Evolutionary conservation across 768 basidiomycete genomes (phyloP), one percentile per base, ranked within the genome.

Genomic region (Lactifluus rugatus): DNA sequence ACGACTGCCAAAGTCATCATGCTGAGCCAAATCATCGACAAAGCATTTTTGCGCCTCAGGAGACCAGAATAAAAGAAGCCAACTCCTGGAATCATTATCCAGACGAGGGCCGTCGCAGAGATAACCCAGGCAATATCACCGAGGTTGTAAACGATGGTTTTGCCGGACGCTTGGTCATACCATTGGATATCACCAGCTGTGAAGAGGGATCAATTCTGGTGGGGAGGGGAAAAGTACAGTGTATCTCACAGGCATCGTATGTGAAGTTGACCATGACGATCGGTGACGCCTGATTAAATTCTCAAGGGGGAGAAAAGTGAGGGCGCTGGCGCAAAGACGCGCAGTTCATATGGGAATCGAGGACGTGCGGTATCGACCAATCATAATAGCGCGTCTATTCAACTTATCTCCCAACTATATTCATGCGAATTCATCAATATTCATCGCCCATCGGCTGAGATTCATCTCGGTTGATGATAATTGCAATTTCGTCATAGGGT

Each of bases 1-100:
- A 92, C 88, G 64, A 88, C 79, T 0, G 84, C 93, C 13, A 93
- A 66, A 0, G 81, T 80, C 64, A 86, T 78, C 78, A 93, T 83
- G 54, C 82, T 82, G 17, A 87, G 78, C 69, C 82, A 93, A 17
- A 95, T 87, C 84, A 94, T 89, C 41, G 84, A 87, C 19, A 97
- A 77, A 0, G 95, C 95, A 65, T 96, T 96, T 73, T 98, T 98
- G 60, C 95, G 76, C 49, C 95, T 75, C 32, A 96, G 79, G 32
- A 99, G 80, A 62, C 91, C 95, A 14, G 91, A 88, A 71, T 95
- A 96, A 74, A 90, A 91, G 72, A 81, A 89, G 47, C 90, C 89
- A 48, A 93, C 83, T 48, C 78, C 78, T 10, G 76, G 77, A 65
- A 80, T 79, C 79, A 81, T 80, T 68, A 81, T 65, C 78, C 76